phyloP scores from a whole-genome alignment of 176 grass and related monocot species.

The Lolium rigidum region DNA sequence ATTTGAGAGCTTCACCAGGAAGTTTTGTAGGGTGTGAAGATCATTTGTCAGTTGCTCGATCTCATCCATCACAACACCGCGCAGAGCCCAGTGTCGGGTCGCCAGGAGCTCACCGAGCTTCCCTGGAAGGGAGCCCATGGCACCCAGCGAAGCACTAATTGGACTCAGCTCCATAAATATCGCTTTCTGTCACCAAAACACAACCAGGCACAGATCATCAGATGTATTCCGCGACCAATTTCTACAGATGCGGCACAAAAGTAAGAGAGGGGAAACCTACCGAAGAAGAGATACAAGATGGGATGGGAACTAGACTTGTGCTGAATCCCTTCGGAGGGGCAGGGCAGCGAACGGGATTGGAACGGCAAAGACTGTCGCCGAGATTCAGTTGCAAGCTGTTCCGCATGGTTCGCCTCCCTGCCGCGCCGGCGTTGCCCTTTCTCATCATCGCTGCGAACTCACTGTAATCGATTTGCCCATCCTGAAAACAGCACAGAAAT shows the following conservation, averaged over 20 bases:
- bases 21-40: neutral
- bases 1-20: neutral
- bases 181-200: neutral
- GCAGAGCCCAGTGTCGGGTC: slow-evolving; percentile 17
- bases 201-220: neutral
- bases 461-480: slow-evolving; percentile 95
- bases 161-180: neutral
- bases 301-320: neutral
- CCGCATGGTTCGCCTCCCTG: slow-evolving; percentile 81
- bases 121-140: neutral
- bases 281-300: neutral
- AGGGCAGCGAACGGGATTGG: neutral
- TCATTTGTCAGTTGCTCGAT: neutral
- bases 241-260: neutral
- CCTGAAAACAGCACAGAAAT: slow-evolving; percentile 59
- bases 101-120: slow-evolving; percentile 19
- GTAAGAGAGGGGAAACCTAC: neutral
- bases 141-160: neutral
- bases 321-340: neutral
- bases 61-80: neutral
- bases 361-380: slow-evolving; percentile 51
- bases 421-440: slow-evolving; percentile 71
- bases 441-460: slow-evolving; percentile 97
- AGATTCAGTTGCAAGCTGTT: slow-evolving; percentile 70
- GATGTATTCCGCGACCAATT: neutral